These are phyloP conservation scores for Salix udensis DNA, from an alignment of 345 rosid genomes.

Conservation along the genomic window DNA sequence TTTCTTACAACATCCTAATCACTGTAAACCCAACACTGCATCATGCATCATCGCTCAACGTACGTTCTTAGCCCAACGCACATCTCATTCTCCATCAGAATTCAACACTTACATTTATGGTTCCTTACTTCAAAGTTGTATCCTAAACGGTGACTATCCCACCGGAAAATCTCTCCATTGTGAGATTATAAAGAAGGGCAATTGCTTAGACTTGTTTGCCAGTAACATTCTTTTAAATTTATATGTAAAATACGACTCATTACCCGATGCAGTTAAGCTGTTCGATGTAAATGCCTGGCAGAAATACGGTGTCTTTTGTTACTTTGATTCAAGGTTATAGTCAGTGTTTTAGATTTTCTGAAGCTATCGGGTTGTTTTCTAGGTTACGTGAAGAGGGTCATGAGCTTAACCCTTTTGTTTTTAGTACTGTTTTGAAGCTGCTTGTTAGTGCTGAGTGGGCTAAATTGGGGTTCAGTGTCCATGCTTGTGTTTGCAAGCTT, in stretches of 20 bases:
- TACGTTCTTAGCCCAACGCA: slow-evolving; percentile 34
- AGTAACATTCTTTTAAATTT: slow-evolving; percentile 55
- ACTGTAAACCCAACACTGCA: slow-evolving; percentile 10
- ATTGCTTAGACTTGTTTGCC: slow-evolving; percentile 67
- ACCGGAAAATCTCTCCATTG: slow-evolving; percentile 51
- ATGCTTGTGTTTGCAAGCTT: slow-evolving; percentile 68
- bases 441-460: slow-evolving; percentile 49
- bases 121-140: slow-evolving; percentile 52
- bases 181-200: slow-evolving; percentile 54
- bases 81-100: slow-evolving; percentile 6
- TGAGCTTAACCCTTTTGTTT: slow-evolving; percentile 70
- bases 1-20: slow-evolving; percentile 11
- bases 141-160: slow-evolving; percentile 43
- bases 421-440: slow-evolving; percentile 62
- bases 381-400: slow-evolving; percentile 68
- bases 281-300: slow-evolving; percentile 72
- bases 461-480: slow-evolving; percentile 45
- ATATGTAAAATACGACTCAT: slow-evolving; percentile 37
- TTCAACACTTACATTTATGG: slow-evolving; percentile 51
- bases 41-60: slow-evolving; percentile 12
- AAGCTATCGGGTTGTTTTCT: slow-evolving; percentile 43
- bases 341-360: slow-evolving; percentile 28
- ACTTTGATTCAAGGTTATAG: slow-evolving; percentile 49
- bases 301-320: slow-evolving; percentile 61
- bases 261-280: slow-evolving; percentile 43